These are phyloP conservation scores for Crithidia acanthocephali DNA, from an alignment of 208 protist species.

Conservation along the genomic window DNA sequence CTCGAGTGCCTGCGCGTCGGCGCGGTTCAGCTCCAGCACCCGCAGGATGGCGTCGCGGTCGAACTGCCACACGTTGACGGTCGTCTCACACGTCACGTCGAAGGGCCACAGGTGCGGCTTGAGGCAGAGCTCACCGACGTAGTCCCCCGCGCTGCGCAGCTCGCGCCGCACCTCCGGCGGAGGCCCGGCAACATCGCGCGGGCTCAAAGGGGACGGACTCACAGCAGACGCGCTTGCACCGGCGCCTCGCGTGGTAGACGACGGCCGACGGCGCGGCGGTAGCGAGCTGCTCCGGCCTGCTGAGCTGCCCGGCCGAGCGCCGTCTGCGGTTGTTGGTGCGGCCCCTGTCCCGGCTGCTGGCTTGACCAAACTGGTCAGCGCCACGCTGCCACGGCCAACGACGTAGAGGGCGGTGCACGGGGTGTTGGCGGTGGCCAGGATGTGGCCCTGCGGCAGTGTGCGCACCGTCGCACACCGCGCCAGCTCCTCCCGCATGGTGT, in stretches of 20 bases:
- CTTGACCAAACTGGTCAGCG: conserved; percentile 30
- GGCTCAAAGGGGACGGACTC: background rate
- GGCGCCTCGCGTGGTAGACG: background rate
- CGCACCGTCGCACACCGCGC: conserved; percentile 47
- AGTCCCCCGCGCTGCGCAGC: conserved; percentile 58
- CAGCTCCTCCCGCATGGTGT: conserved; percentile 66
- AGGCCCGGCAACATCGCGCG: background rate
- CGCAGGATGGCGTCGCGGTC: conserved; percentile 42
- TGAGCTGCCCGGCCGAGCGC: conserved; percentile 1
- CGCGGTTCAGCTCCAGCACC: conserved; percentile 50
- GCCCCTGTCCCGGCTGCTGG: background rate
- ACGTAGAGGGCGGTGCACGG: conserved; percentile 75
- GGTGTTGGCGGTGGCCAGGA: conserved; percentile 44
- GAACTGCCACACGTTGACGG: conserved; percentile 80
- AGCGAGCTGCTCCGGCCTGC: conserved; percentile 4
- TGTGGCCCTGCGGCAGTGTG: conserved; percentile 53
- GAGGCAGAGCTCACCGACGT: conserved; percentile 83
- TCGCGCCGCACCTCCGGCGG: conserved; percentile 36
- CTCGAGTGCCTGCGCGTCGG: conserved; percentile 70
- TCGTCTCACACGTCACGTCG: conserved; percentile 62
- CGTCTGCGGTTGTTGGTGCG: background rate
- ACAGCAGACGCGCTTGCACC: background rate
- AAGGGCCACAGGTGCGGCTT: conserved; percentile 72
- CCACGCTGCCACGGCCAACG: conserved; percentile 70
- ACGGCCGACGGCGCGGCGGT: background rate